Percentiles rank a stretch among this genome's conserved stretches.
Evolutionary conservation across 192 early-diverging fungal species (phyloP).

Genomic region (Linnemannia elongata): DNA sequence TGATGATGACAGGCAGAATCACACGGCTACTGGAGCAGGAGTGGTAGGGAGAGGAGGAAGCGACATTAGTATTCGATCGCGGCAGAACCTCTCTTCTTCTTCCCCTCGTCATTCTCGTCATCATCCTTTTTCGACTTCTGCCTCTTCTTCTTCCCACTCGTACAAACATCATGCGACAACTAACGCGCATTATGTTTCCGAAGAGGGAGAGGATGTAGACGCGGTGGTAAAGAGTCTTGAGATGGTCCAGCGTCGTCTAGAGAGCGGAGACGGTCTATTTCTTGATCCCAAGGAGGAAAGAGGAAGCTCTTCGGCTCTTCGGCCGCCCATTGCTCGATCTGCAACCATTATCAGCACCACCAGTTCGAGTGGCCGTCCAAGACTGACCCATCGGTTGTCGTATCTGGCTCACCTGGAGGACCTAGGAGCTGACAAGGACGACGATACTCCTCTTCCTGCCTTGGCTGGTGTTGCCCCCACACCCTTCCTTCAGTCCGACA

Average conservation of each 20-base stretch:
- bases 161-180: background rate
- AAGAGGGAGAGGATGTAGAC: background rate
- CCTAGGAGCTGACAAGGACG: background rate
- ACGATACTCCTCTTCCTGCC: background rate
- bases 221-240: background rate
- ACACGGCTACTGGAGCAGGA: background rate
- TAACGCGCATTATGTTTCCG: background rate
- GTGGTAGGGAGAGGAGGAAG: background rate
- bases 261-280: background rate
- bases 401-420: conserved; percentile 29
- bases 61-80: background rate
- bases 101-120: background rate
- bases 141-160: background rate
- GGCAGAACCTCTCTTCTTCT: background rate
- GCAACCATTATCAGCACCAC: conserved; percentile 23
- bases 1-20: background rate
- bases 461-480: background rate
- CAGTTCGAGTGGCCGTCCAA: conserved; percentile 6
- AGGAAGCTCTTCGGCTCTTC: background rate
- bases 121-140: background rate
- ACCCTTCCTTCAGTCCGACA: background rate
- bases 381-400: conserved; percentile 39
- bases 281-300: background rate
- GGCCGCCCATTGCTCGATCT: background rate
- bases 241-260: background rate